Evolutionary conservation across 768 basidiomycete genomes (phyloP).

Genomic region (Cubamyces lactineus): DNA sequence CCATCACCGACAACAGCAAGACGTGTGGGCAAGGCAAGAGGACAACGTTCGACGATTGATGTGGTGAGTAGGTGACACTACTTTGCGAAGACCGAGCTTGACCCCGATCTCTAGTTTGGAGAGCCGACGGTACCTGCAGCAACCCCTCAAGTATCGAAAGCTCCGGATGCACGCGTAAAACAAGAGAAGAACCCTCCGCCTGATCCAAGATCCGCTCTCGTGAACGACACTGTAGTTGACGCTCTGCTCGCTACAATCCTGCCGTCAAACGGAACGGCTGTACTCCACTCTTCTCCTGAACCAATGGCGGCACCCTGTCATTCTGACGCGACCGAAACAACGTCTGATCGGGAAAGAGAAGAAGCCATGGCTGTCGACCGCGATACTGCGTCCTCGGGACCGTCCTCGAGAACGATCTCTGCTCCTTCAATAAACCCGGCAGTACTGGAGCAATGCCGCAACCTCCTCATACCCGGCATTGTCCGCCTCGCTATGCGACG

Average conservation of each 20-base stretch:
- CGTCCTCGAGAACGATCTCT: background rate
- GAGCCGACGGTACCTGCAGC: background rate
- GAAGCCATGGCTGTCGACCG: background rate
- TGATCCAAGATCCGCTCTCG: background rate
- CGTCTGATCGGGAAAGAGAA: background rate
- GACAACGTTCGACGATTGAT: slow-evolving; percentile 17
- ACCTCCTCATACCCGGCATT: slow-evolving; percentile 18
- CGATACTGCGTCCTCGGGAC: background rate
- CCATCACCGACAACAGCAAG: background rate
- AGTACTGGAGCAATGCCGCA: slow-evolving; percentile 19
- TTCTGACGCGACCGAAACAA: background rate
- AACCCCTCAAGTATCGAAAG: too few relatives aligned
- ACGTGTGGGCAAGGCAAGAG: background rate
- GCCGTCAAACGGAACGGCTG: background rate
- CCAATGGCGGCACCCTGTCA: background rate
- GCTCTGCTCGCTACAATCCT: slow-evolving; percentile 4
- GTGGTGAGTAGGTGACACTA: slow-evolving; percentile 6
- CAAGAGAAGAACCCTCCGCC: background rate
- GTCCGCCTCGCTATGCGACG: slow-evolving; percentile 11
- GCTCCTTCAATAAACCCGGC: background rate
- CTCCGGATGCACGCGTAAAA: background rate
- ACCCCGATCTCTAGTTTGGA: slow-evolving; percentile 4
- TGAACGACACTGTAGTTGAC: background rate
- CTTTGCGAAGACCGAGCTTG: background rate
- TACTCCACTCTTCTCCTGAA: background rate